These are phyloP conservation scores for Penicillium flavigenum DNA, from an alignment of 495 filamentous ascomycete genomes.

Conservation along the genomic window DNA sequence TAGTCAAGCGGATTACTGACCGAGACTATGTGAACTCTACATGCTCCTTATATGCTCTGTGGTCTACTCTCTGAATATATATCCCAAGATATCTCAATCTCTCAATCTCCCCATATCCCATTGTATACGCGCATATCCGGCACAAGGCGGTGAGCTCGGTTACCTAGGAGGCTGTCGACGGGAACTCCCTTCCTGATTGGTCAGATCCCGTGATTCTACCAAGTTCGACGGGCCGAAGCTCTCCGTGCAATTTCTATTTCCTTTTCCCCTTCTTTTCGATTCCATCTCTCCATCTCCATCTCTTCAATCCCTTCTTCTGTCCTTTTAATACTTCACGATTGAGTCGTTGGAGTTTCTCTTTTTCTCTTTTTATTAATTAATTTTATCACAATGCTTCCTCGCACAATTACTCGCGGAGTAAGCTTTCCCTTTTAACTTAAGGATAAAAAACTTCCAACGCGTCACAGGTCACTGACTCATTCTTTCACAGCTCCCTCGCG, in stretches of 20 bases:
- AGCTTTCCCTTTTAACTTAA: conserved; percentile 41
- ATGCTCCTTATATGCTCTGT: background rate
- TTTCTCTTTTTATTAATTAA: conserved; percentile 43
- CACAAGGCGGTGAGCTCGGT: conserved; percentile 27
- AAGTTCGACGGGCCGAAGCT: conserved; percentile 46
- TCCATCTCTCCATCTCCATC: conserved; percentile 29
- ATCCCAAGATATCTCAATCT: background rate
- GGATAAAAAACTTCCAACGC: conserved; percentile 13
- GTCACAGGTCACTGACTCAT: conserved; percentile 28
- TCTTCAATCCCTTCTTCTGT: conserved; percentile 32
- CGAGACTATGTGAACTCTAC: background rate
- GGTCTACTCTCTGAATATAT: background rate
- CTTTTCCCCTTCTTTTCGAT: conserved; percentile 32
- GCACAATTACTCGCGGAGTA: conserved; percentile 66
- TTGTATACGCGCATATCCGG: background rate
- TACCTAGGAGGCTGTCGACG: conserved; percentile 16
- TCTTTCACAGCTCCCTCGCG: conserved; percentile 42
- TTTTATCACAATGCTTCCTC: conserved; percentile 54
- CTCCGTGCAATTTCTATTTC: conserved; percentile 54
- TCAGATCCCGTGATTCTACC: conserved; percentile 38
- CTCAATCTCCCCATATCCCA: background rate
- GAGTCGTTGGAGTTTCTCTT: conserved; percentile 40
- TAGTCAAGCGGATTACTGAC: background rate
- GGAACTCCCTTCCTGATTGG: conserved; percentile 15
- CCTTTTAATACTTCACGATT: conserved; percentile 40